Conservation (phyloP, 495 filamentous ascomycete species). For the Aspergillus coremiiformis region DNA sequence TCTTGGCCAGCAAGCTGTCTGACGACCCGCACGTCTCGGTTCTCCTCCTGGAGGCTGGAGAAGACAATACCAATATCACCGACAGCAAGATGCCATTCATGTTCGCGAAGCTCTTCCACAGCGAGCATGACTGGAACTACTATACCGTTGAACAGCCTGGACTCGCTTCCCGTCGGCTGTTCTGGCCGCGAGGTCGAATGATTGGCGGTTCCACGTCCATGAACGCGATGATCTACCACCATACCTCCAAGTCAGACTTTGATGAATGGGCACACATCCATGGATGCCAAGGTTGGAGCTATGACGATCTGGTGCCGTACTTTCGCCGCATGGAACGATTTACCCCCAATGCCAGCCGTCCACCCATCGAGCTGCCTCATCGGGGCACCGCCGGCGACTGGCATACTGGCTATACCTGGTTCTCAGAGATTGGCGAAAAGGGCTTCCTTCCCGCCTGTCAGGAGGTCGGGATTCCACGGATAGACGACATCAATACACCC, state of each 20-base stretch:
- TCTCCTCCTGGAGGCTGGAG: conserved; percentile 43
- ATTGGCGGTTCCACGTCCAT: conserved; percentile 17
- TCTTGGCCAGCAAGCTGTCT: conserved; percentile 43
- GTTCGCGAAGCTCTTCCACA: conserved; percentile 17
- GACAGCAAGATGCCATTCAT: conserved; percentile 17
- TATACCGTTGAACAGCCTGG: conserved; percentile 17
- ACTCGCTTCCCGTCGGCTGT: conserved; percentile 11
- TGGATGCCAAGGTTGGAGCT: conserved; percentile 18
- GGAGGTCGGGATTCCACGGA: conserved; percentile 10
- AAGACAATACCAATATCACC: conserved; percentile 26
- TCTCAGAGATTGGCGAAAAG: conserved; percentile 17
- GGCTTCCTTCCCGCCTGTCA: conserved; percentile 18
- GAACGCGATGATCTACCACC: conserved; percentile 22
- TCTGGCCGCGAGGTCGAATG: conserved; percentile 19
- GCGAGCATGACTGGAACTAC: conserved; percentile 20
- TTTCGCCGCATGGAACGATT: conserved; percentile 17
- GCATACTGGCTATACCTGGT: conserved; percentile 16
- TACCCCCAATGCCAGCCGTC: conserved; percentile 10
- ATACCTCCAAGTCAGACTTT: conserved; percentile 15
- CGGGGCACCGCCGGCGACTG: conserved; percentile 12
- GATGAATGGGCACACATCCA: conserved; percentile 14
- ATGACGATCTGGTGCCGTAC: conserved; percentile 12
- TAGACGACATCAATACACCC: conserved; percentile 12
- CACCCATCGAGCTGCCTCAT: conserved; percentile 10
- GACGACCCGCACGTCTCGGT: conserved; percentile 38